Evolutionary conservation across 2,329 filamentous ascomycete species (phyloP).

Genomic region (Colletotrichum sojae): DNA sequence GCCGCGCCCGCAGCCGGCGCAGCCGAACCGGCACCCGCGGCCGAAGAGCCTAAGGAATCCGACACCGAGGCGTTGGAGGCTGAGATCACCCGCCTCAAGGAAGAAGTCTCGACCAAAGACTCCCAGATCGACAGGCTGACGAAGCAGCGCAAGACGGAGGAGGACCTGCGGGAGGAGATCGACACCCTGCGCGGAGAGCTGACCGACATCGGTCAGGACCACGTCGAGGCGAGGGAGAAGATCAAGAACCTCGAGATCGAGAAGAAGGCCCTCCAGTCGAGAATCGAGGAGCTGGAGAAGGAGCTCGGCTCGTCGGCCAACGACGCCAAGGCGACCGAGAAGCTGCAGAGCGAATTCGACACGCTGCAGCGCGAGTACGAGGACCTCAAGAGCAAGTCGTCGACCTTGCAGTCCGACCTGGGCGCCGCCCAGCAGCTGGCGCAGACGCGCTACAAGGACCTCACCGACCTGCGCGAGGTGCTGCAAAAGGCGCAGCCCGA

Average conservation of each 20-base stretch:
- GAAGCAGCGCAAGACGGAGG: slow-evolving; percentile 80
- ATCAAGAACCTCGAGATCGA: slow-evolving; percentile 79
- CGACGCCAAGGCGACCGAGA: slow-evolving; percentile 62
- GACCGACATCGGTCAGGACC: slow-evolving; percentile 83
- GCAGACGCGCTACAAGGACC: slow-evolving; percentile 88
- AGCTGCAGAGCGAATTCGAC: slow-evolving; percentile 74
- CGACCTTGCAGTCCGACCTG: slow-evolving; percentile 84
- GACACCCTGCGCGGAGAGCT: slow-evolving; percentile 87
- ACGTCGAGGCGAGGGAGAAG: slow-evolving; percentile 85
- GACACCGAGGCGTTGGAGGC: slow-evolving; percentile 59
- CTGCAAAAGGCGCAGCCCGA: slow-evolving; percentile 91
- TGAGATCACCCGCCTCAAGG: slow-evolving; percentile 65
- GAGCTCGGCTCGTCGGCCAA: slow-evolving; percentile 67
- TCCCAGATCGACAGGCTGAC: slow-evolving; percentile 79
- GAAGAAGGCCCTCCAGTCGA: slow-evolving; percentile 75
- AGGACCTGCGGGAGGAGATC: slow-evolving; percentile 87
- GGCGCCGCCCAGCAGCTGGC: slow-evolving; percentile 89
- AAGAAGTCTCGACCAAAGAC: slow-evolving; percentile 75
- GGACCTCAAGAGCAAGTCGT: slow-evolving; percentile 78
- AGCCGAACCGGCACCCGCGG: slow-evolving; percentile 50
- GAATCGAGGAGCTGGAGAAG: slow-evolving; percentile 78
- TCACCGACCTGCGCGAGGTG: slow-evolving; percentile 83
- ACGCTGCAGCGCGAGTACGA: slow-evolving; percentile 70
- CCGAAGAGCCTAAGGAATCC: slow-evolving; percentile 43
- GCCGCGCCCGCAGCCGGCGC: slow-evolving; percentile 50